Evolutionary conservation across 768 basidiomycete species (phyloP).

Genomic region (Piloderma croceum): DNA sequence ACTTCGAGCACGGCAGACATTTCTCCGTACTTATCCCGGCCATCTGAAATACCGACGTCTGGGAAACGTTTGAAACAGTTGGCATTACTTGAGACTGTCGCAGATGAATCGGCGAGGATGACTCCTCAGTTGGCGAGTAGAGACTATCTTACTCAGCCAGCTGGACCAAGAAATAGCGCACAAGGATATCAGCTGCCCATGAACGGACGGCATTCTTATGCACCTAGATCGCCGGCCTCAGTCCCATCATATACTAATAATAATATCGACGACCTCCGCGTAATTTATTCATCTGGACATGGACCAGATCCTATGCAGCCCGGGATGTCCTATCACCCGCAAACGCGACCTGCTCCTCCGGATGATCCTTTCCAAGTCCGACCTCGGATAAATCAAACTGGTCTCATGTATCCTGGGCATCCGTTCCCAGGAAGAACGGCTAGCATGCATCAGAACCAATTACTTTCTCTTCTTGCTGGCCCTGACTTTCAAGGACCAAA

Average conservation of each 20-base stretch:
- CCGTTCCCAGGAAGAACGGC: constrained; percentile 8
- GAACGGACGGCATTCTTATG: neutral
- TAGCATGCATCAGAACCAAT: constrained; percentile 12
- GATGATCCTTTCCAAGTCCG: constrained; percentile 39
- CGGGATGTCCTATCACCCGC: constrained; percentile 5
- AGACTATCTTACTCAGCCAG: constrained; percentile 6
- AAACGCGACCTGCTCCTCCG: constrained; percentile 2
- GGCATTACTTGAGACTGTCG: constrained; percentile 66
- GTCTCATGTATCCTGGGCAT: constrained; percentile 24
- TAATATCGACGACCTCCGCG: constrained; percentile 18
- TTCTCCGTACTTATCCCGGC: constrained; percentile 60
- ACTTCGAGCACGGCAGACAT: constrained; percentile 56
- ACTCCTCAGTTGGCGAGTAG: constrained; percentile 33
- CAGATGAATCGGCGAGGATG: constrained; percentile 66
- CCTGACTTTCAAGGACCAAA: constrained; percentile 5
- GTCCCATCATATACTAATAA: constrained; percentile 22
- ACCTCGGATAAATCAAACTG: constrained; percentile 42
- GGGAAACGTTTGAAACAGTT: constrained; percentile 64
- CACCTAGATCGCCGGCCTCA: constrained; percentile 20
- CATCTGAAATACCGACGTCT: constrained; percentile 48
- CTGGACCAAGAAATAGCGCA: constrained; percentile 4
- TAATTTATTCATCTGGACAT: constrained; percentile 31
- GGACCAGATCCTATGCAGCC: constrained; percentile 8
- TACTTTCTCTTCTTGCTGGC: constrained; percentile 9
- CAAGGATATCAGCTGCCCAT: constrained; percentile 3